These are phyloP conservation scores for Tricholoma sp. DNA, from an alignment of 768 basidiomycete species.

Conservation along the genomic window DNA sequence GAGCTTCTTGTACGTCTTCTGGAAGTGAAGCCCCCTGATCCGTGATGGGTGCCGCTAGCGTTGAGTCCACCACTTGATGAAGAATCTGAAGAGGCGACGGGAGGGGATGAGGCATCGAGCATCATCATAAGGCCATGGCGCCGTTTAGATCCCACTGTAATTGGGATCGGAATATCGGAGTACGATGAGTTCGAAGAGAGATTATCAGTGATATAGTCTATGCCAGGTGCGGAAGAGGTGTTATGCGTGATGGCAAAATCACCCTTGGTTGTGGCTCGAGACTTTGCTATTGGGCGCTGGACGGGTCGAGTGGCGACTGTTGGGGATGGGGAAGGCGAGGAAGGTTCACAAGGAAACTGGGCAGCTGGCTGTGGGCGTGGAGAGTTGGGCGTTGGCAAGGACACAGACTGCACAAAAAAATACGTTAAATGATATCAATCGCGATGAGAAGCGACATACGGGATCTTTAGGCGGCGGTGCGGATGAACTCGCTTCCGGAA, in stretches of 20 bases:
- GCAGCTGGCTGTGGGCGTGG: slow-evolving; percentile 18
- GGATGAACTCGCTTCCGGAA: slow-evolving; percentile 4
- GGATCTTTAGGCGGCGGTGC: slow-evolving; percentile 17
- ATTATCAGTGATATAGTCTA: slow-evolving; percentile 19
- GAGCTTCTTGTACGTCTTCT: slow-evolving; percentile 56
- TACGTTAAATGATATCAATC: slow-evolving; percentile 9
- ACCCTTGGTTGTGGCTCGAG: slow-evolving; percentile 15
- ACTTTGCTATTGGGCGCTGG: slow-evolving; percentile 21
- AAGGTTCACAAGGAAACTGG: slow-evolving; percentile 21
- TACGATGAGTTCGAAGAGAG: slow-evolving; percentile 22
- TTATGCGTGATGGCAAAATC: slow-evolving; percentile 10
- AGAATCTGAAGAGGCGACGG: slow-evolving; percentile 33
- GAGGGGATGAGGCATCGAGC: slow-evolving; percentile 48
- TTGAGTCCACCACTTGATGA: slow-evolving; percentile 13
- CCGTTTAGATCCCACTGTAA: slow-evolving; percentile 61
- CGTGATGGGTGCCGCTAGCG: slow-evolving; percentile 21
- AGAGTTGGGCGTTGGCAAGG: slow-evolving; percentile 28
- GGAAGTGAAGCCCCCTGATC: slow-evolving; percentile 17
- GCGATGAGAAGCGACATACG: slow-evolving; percentile 22
- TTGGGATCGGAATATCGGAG: slow-evolving; percentile 34
- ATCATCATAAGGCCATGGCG: slow-evolving; percentile 78
- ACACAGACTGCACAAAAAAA: slow-evolving; percentile 13
- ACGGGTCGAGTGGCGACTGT: slow-evolving; percentile 17
- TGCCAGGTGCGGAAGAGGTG: slow-evolving; percentile 14
- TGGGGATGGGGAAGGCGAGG: slow-evolving; percentile 33